Conservation (phyloP, 352 stramenopile genomes). For the Pythium phragmiticola region DNA sequence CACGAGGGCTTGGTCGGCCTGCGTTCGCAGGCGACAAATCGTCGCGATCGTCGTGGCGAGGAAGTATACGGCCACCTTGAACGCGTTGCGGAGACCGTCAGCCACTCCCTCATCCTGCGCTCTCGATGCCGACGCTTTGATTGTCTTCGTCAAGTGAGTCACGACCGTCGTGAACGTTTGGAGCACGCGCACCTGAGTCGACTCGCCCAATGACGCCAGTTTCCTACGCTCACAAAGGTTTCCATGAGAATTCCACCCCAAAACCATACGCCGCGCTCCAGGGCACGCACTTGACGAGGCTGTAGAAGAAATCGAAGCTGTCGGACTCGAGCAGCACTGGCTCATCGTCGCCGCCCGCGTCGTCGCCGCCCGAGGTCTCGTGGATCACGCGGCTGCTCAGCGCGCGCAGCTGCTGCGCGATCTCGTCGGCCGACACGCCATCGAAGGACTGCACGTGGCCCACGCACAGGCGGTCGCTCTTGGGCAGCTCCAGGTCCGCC, state of each 20-base stretch:
- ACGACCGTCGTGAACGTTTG: slow-evolving; percentile 63
- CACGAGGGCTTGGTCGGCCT: slow-evolving; percentile 63
- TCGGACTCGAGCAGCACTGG: slow-evolving; percentile 57
- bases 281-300: slow-evolving; percentile 55
- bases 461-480: slow-evolving; percentile 66
- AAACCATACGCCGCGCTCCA: background rate
- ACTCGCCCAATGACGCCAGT: slow-evolving; percentile 44
- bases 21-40: slow-evolving; percentile 46
- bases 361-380: slow-evolving; percentile 2
- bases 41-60: slow-evolving; percentile 58
- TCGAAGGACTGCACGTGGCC: slow-evolving; percentile 58
- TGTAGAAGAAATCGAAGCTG: slow-evolving; percentile 73
- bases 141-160: slow-evolving; percentile 54
- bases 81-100: slow-evolving; percentile 36
- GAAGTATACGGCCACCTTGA: slow-evolving; percentile 75
- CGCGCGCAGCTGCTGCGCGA: slow-evolving; percentile 39
- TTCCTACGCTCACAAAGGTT: slow-evolving; percentile 29
- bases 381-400: slow-evolving; percentile 56
- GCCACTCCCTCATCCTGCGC: slow-evolving; percentile 25
- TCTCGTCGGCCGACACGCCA: slow-evolving; percentile 44
- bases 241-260: background rate
- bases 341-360: slow-evolving; percentile 39
- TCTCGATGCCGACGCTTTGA: slow-evolving; percentile 29
- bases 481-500: slow-evolving; percentile 72
- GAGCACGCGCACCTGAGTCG: slow-evolving; percentile 61